phyloP scores from a whole-genome alignment of 345 rosid genomes.

The Murraya paniculata region DNA sequence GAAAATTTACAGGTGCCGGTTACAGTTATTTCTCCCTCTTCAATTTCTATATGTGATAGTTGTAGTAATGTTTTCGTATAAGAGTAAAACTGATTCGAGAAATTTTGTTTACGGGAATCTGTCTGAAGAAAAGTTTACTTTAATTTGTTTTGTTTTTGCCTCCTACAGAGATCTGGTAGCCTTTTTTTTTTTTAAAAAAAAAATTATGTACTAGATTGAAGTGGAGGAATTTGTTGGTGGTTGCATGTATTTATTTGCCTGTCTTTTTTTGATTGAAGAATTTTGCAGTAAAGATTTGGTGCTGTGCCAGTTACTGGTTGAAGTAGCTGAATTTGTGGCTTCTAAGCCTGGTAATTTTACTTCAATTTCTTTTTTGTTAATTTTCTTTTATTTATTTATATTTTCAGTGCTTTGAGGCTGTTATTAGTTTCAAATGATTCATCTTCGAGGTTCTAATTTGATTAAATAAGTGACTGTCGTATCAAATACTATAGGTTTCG shows the following conservation, averaged over 20 bases:
- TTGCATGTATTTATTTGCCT: background rate
- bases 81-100: background rate
- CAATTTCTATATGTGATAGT: background rate
- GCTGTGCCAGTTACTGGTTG: background rate
- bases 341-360: constrained; percentile 11
- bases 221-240: background rate
- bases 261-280: background rate
- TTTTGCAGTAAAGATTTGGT: constrained; percentile 11
- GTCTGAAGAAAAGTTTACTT: background rate
- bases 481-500: background rate
- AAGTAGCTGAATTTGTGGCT: background rate
- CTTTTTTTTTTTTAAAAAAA: background rate
- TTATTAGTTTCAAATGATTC: background rate
- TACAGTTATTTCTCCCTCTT: background rate
- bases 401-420: background rate
- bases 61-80: background rate
- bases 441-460: background rate
- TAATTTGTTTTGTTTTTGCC: background rate
- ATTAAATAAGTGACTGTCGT: background rate
- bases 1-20: background rate
- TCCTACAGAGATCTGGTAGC: constrained; percentile 5
- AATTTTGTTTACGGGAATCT: background rate
- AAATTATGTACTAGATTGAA: background rate
- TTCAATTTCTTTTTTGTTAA: background rate
- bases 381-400: background rate